Percentiles rank a stretch among this genome's conserved stretches.
Conservation (phyloP, 805 yeast genomes). For the Wickerhamiella domercqiae region DNA sequence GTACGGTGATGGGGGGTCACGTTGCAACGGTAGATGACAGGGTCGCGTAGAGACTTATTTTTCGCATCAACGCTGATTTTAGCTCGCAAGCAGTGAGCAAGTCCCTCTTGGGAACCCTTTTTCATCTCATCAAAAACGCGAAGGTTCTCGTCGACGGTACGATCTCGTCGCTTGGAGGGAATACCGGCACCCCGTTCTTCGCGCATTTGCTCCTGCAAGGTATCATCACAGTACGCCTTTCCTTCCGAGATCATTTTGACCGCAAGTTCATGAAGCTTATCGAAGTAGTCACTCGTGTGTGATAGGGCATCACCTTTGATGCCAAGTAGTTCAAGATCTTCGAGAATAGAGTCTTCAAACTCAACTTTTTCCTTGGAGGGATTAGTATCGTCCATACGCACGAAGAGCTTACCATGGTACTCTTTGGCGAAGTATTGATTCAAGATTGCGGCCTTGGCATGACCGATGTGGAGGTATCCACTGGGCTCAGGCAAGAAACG, state of each 20-base stretch:
- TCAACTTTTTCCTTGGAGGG: conserved; percentile 94
- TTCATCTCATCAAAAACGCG: conserved; percentile 82
- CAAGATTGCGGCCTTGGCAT: conserved; percentile 93
- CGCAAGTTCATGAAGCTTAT: conserved; percentile 77
- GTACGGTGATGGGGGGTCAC: conserved; percentile 97
- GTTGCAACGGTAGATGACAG: conserved; percentile 95
- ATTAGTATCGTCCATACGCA: conserved; percentile 96
- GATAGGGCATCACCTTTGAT: conserved; percentile 82
- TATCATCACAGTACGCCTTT: conserved; percentile 94
- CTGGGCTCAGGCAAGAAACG: conserved; percentile 99
- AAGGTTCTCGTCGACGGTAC: conserved; percentile 85
- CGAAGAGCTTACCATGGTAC: conserved; percentile 90
- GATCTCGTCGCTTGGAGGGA: conserved; percentile 80
- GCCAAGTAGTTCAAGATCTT: conserved; percentile 80
- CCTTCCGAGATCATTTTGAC: conserved; percentile 84
- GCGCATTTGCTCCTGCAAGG: conserved; percentile 89
- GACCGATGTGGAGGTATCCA: conserved; percentile 98
- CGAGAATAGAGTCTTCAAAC: conserved; percentile 85
- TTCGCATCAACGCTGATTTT: conserved; percentile 82
- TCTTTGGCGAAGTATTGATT: conserved; percentile 93
- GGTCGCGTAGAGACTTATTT: conserved; percentile 94
- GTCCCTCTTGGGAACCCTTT: conserved; percentile 83
- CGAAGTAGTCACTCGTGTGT: conserved; percentile 87
- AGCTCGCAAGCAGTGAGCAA: conserved; percentile 88
- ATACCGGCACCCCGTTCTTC: conserved; percentile 98